Base-by-base conservation (phyloP, 2,329 filamentous ascomycete species). In the Ophiostoma australiae region DNA sequence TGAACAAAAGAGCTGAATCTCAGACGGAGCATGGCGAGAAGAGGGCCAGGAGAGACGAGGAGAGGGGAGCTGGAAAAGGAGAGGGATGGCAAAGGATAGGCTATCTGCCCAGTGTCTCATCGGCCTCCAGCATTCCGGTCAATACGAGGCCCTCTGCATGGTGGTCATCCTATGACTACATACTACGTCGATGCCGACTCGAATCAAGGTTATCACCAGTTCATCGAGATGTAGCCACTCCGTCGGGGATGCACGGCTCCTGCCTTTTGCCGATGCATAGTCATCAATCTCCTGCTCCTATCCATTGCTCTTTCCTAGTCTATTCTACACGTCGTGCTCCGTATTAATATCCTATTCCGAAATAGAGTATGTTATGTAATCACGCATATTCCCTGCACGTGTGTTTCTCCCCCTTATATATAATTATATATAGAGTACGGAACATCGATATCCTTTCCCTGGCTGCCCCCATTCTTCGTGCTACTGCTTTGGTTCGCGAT, bases 61-160 rank as follows among this genome's bases (percentile, higher is more conserved):
- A 13, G 20, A 33, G 17, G 20, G 13, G 17, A 48, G 17, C 27
- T 31, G 44, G n/a, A 33, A 13, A 31, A 58, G 8, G 27, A 20
- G 27, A 33, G 27, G 55, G 55, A 61, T 61, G 55, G 23, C 5
- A 55, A 23, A 61, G n/a, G 27, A 55, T 23, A 55, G 10, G 2
- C 52, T 27, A 58, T 58, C n/a, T 58, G 23, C n/a, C 52, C 52
- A 58, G 52, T 58, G 52, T 58, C 52, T 63, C 58, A 63, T 63
- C 58, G 55, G 27, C 7, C 17, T 31, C 58, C 58, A 63, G 58
- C 58, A 63, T 63, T 63, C 58, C 58, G 58, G 58, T 15, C 58
- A 27, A 63, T 63, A 63, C 58, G 58, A 33, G 58, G 58, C n/a
- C 23, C 44, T 48, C 44, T 20, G 37, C n/a, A 58, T 58, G 27